phyloP scores from a whole-genome alignment of 495 filamentous ascomycete species.

The Xanthoparmelia taractica region DNA sequence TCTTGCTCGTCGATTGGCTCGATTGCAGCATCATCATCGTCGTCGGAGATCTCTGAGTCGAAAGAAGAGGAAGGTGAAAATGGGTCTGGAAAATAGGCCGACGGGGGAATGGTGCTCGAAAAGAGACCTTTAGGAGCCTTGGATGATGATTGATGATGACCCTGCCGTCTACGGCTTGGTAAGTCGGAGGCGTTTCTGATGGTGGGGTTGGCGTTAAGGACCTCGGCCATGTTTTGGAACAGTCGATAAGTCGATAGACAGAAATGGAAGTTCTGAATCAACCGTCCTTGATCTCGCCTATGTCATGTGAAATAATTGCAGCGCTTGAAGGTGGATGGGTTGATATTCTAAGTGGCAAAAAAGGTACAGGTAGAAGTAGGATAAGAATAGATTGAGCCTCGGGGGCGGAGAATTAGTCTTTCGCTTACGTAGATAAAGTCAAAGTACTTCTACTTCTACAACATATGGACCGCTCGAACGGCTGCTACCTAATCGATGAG shows the following conservation, averaged over 20 bases:
- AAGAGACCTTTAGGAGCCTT: slow-evolving; percentile 43
- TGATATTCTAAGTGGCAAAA: not conserved
- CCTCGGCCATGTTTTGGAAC: slow-evolving; percentile 36
- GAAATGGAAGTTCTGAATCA: slow-evolving; percentile 8
- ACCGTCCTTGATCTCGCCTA: slow-evolving; percentile 33
- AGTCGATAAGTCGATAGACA: not conserved
- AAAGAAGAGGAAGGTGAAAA: slow-evolving; percentile 36
- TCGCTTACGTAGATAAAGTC: too few species aligned
- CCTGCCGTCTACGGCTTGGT: slow-evolving; percentile 61
- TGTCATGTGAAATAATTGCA: slow-evolving; percentile 3
- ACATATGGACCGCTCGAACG: not conserved
- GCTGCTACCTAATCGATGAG: slow-evolving; percentile 8
- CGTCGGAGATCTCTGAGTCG: slow-evolving; percentile 39
- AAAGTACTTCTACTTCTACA: too few species aligned
- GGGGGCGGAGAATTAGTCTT: slow-evolving; percentile 2
- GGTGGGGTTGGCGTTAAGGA: slow-evolving; percentile 91
- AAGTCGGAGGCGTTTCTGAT: slow-evolving; percentile 86
- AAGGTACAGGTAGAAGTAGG: too few species aligned
- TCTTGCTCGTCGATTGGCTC: slow-evolving; percentile 95
- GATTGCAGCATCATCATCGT: slow-evolving; percentile 53
- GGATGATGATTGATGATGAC: slow-evolving; percentile 31
- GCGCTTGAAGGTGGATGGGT: slow-evolving; percentile 11
- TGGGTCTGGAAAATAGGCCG: slow-evolving; percentile 47
- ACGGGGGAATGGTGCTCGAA: slow-evolving; percentile 36
- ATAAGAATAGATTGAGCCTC: slow-evolving; percentile 4